Base-by-base conservation (phyloP, 2,329 filamentous ascomycete species). In the Raffaelea albimanens region DNA sequence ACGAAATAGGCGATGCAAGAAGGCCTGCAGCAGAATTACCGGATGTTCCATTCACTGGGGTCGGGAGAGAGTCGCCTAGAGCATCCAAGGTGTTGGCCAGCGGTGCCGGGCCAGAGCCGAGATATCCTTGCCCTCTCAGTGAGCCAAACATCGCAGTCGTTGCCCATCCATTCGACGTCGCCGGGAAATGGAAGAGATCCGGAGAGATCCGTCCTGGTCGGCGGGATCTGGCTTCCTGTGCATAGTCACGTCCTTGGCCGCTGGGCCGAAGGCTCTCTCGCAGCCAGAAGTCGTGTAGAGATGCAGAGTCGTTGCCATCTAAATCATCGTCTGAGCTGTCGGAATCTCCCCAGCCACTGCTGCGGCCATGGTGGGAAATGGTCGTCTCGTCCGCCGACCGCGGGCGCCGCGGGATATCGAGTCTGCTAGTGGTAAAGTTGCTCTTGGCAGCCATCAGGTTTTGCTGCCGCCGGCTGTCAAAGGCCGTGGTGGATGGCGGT, bases 221-320 rank as follows among this genome's bases (percentile, higher is more conserved):
- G 7, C 13, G 25, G 13, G 13, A 13, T 29, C 13, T 29, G 25
- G 25, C 13, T 13, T 29, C 13, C 7, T 29, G 7, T 29, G 25
- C 13, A 13, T 29, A 13, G 25, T 13, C 13, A 13, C 7, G 25
- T 1, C 44, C 50, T n/a, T 55, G 51, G 8, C 57, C 57, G 0
- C 60, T 58, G 1, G 71, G 67, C 42, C 72, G 72, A 29, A 68
- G 60, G 46, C 73, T 74, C 57, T 77, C 74, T 7, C 68, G 69
- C 61, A 80, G 68, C 76, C 76, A 81, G 21, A 76, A 75, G 46
- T 80, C 77, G 5, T 75, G 66, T 50, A 69, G 75, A 1, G 72
- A 76, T 1, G 69, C 63, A 2, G 73, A 76, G 23, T 68, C 66
- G n/a, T 63, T 66, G 16, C 70, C 67, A 19, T 64, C 63, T 48